Percentiles rank a stretch among this genome's conserved stretches.
Evolutionary conservation across 106 monocot species (phyloP).

Genomic region (Dendrobium huoshanense): DNA sequence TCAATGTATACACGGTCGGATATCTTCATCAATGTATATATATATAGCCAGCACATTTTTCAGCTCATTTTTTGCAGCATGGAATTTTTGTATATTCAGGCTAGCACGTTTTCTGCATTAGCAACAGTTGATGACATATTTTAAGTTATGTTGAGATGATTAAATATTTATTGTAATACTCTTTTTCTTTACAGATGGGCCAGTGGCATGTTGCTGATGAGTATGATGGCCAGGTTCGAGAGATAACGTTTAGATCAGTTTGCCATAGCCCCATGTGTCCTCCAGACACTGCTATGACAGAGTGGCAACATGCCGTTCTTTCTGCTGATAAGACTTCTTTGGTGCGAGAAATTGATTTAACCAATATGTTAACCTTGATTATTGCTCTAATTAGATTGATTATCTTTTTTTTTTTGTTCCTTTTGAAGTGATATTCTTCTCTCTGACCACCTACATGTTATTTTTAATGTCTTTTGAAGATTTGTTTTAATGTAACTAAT

Average conservation of each 20-base stretch:
- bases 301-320: slow-evolving; percentile 91
- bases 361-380: background rate
- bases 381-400: background rate
- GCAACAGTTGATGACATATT: background rate
- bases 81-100: background rate
- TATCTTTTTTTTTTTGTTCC: background rate
- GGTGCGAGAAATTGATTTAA: slow-evolving; percentile 29
- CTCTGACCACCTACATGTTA: background rate
- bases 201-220: slow-evolving; percentile 95
- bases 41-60: background rate
- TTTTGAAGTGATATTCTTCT: background rate
- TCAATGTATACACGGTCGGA: no score
- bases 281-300: slow-evolving; percentile 94
- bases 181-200: slow-evolving; percentile 54
- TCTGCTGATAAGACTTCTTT: slow-evolving; percentile 65
- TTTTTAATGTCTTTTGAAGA: background rate
- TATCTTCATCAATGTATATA: no score
- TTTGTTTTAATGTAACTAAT: background rate
- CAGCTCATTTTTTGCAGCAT: background rate
- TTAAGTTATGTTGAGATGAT: background rate
- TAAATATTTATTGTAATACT: background rate
- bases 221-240: slow-evolving; percentile 91
- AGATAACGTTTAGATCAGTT: slow-evolving; percentile 84
- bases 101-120: background rate
- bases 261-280: slow-evolving; percentile 99